Evolutionary conservation across 2,329 filamentous ascomycete genomes (phyloP), one percentile per base, ranked within the genome.

Genomic region (Sordariomycetes sp.): DNA sequence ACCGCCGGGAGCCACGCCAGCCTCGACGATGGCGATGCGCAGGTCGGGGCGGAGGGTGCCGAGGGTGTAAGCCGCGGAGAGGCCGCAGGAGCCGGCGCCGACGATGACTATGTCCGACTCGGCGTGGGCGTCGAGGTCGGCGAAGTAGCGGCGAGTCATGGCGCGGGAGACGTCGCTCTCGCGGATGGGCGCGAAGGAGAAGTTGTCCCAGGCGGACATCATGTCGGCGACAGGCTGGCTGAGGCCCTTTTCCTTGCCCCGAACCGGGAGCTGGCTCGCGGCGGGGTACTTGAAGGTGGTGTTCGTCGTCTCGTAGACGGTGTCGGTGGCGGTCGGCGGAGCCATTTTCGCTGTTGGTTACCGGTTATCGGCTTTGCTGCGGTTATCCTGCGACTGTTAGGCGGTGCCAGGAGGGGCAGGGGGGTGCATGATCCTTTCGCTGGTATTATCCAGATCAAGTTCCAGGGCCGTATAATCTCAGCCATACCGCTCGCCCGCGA

Each of bases 371-470:
- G n/a, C n/a, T n/a, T n/a, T n/a, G n/a, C n/a, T n/a, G n/a, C n/a
- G n/a, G n/a, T n/a, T 50, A 50, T 50, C 54, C 54, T 56, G 54
- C 28, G 42, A 6, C 10, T 34, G 54, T 56, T 56, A 56, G 54
- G 54, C 12, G 42, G 12, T 12, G 24, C 22, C 39, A 28, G 62
- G 60, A 62, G 64, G 66, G 65, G 63, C 70, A n/a, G 74, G 73
- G 75, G 76, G 80, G 81, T 81, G 89, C 89, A 95, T 95, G 90
- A 94, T 95, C 87, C 90, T 95, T 94, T 90, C 90, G 90, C 90
- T 90, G 87, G 89, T 89, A 94, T 94, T 92, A 92, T 91, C 89
- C 87, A 89, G 88, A 91, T 92, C 89, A 92, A 92, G 88, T 92
- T 90, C 28, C 54, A 76, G 78, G 77, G 86, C 89, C 88, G 89